Evolutionary conservation across 78 protist species (phyloP).

Genomic region (Protostelium mycophagum): DNA sequence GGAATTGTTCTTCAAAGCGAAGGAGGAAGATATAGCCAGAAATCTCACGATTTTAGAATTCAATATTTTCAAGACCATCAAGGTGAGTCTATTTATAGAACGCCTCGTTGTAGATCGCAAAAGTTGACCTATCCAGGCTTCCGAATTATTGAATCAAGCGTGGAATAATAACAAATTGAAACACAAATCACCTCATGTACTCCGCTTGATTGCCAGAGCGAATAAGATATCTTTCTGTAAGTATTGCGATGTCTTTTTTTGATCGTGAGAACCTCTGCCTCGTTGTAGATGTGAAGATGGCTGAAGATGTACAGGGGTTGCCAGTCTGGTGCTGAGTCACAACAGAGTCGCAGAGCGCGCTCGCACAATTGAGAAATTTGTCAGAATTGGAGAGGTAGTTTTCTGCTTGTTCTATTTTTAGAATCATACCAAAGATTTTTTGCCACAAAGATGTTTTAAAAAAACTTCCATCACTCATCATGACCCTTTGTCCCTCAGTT

Average conservation of each 20-base stretch:
- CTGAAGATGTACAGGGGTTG: slow-evolving; percentile 37
- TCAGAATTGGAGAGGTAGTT: slow-evolving; percentile 54
- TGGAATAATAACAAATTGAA: slow-evolving; percentile 71
- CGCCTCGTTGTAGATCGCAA: not conserved
- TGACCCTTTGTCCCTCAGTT: not conserved
- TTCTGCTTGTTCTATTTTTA: no score
- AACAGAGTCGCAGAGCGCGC: slow-evolving; percentile 44
- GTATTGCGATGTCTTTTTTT: no score
- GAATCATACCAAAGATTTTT: no score
- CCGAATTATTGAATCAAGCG: slow-evolving; percentile 64
- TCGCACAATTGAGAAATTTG: slow-evolving; percentile 33
- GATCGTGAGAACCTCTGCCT: not conserved
- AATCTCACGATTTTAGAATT: slow-evolving; percentile 58
- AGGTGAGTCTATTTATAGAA: slow-evolving; percentile 3
- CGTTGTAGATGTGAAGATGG: not conserved
- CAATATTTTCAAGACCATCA: slow-evolving; percentile 43
- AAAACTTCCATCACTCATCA: no score
- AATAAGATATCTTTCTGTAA: slow-evolving; percentile 48
- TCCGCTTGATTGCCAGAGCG: slow-evolving; percentile 35
- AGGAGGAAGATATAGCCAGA: slow-evolving; percentile 68
- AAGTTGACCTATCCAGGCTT: slow-evolving; percentile 24
- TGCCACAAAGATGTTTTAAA: no score
- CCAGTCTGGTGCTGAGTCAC: slow-evolving; percentile 32
- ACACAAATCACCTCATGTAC: slow-evolving; percentile 63
- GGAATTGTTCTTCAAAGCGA: slow-evolving; percentile 11